phyloP scores from a whole-genome alignment of 1,284 basidiomycete species.

The Filobasidium uniguttulatum region DNA sequence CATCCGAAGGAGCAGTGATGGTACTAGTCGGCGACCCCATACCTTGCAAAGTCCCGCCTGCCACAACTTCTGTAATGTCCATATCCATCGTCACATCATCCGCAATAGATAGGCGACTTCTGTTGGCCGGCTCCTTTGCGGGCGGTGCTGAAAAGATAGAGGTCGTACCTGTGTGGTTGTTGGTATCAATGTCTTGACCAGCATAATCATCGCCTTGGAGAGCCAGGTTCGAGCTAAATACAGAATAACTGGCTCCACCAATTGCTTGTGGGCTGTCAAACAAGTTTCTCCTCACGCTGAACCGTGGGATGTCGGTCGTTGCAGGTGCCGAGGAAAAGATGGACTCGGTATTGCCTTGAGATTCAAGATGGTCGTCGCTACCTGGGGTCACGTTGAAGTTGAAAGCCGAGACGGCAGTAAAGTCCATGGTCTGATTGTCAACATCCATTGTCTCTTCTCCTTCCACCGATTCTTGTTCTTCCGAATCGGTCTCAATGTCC shows the following conservation, averaged over 20 bases:
- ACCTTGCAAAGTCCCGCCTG: constrained; percentile 21
- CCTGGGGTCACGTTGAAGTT: neutral
- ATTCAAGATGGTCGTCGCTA: neutral
- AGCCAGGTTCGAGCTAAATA: neutral
- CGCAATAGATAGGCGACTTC: neutral
- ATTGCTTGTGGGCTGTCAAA: neutral
- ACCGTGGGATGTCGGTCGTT: neutral
- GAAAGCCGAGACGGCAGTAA: neutral
- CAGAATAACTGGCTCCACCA: neutral
- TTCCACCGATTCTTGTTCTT: constrained; percentile 11
- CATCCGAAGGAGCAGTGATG: constrained; percentile 1
- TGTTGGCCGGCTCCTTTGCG: neutral
- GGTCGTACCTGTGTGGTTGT: neutral
- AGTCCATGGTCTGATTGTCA: constrained; percentile 3
- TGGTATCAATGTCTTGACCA: neutral
- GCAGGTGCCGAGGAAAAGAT: neutral
- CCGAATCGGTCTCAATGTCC: constrained; percentile 40
- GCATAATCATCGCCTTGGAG: neutral
- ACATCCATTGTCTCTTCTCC: neutral
- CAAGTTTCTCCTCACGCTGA: neutral
- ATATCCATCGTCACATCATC: constrained; percentile 30
- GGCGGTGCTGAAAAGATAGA: constrained; percentile 3
- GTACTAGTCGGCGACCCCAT: constrained; percentile 14
- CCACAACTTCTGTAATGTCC: constrained; percentile 32
- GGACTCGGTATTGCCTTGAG: neutral